Evolutionary conservation across 306 rosid species (phyloP).

Genomic region (Hylodesmum podocarpum): DNA sequence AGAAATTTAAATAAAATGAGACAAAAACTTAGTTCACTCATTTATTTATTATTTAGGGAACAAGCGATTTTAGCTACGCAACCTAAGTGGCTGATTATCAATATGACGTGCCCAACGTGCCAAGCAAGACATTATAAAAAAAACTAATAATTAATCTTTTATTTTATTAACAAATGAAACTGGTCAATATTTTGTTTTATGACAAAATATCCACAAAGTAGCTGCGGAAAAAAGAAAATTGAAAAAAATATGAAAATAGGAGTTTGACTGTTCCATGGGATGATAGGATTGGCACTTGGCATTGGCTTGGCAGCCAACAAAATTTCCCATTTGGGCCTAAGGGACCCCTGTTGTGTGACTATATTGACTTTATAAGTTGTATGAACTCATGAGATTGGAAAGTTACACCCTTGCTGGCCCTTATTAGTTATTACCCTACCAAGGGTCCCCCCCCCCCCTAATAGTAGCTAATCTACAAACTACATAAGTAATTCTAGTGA

Average conservation of each 20-base stretch:
- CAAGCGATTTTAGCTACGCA: not conserved
- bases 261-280: no score
- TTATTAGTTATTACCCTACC: not conserved
- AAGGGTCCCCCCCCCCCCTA: not conserved
- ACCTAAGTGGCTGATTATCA: not conserved
- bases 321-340: not conserved
- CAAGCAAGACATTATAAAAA: not conserved
- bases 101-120: slow-evolving; percentile 20
- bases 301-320: slow-evolving; percentile 2
- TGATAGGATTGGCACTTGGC: not conserved
- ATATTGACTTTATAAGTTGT: not conserved
- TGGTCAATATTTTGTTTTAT: not conserved
- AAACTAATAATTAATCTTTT: not conserved
- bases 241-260: not conserved
- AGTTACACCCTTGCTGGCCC: not conserved
- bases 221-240: not conserved
- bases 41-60: not conserved
- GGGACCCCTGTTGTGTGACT: not conserved
- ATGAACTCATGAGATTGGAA: not conserved
- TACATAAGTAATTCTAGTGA: not conserved
- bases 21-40: no score
- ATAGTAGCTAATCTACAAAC: not conserved
- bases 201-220: not conserved
- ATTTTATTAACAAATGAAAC: not conserved
- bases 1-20: no score